Conservation (phyloP, 2,329 filamentous ascomycete species). For the Lasiodiplodia hormozganensis region DNA sequence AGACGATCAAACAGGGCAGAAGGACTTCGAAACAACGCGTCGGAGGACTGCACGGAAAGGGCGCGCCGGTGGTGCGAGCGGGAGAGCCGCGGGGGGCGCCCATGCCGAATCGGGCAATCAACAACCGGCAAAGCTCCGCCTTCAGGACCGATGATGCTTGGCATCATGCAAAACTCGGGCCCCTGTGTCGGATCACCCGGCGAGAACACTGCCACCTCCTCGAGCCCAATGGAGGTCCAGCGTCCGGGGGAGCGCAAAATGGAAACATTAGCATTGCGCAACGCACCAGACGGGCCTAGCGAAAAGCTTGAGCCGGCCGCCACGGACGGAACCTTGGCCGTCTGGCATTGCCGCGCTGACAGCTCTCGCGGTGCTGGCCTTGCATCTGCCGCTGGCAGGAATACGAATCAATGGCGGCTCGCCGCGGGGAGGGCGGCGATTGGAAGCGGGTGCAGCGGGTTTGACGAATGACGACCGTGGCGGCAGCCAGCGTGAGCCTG, state of each 20-base stretch:
- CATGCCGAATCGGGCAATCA: background rate
- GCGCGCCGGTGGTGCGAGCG: constrained; percentile 3
- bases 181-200: constrained; percentile 28
- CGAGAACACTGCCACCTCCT: constrained; percentile 27
- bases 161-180: constrained; percentile 16
- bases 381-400: constrained; percentile 1
- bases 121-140: constrained; percentile 11
- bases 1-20: constrained; percentile 25
- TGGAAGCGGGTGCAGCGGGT: constrained; percentile 2
- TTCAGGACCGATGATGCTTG: constrained; percentile 3
- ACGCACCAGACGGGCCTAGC: constrained; percentile 19
- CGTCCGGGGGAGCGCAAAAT: constrained; percentile 8
- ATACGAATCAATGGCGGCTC: constrained; percentile 20
- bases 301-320: constrained; percentile 19
- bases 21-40: constrained; percentile 8
- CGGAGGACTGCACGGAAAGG: constrained; percentile 1
- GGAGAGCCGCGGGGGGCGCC: background rate
- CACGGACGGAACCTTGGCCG: constrained; percentile 6
- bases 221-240: constrained; percentile 10
- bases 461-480: background rate
- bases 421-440: background rate
- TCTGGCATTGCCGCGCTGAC: background rate
- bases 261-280: constrained; percentile 20
- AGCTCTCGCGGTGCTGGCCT: background rate
- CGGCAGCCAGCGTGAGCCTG: background rate